A percentile compares a stretch with the other conserved stretches of the same genome.
phyloP scores from a whole-genome alignment of 257 asterid species.

The Dorcoceras hygrometricum region DNA sequence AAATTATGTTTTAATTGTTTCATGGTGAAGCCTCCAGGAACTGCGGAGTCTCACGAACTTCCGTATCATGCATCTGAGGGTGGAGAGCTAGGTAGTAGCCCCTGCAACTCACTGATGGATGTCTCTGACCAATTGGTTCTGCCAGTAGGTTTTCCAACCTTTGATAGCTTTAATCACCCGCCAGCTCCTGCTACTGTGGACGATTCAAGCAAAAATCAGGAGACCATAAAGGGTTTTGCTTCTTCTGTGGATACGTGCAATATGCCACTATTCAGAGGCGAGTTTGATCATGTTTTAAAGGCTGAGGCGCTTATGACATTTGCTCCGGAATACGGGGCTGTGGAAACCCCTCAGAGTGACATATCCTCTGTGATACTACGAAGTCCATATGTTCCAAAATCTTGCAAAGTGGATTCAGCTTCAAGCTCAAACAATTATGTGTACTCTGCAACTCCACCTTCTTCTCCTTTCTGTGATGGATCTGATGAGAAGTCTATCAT shows the following conservation, averaged over 20 bases:
- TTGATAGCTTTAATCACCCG: slow-evolving; percentile 63
- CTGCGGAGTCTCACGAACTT: slow-evolving; percentile 71
- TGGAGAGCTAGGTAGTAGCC: slow-evolving; percentile 76
- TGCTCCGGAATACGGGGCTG: slow-evolving; percentile 95
- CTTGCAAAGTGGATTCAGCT: slow-evolving; percentile 80
- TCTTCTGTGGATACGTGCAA: slow-evolving; percentile 47
- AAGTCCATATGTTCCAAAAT: slow-evolving; percentile 85
- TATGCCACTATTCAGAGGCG: slow-evolving; percentile 50
- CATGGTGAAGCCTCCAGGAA: slow-evolving; percentile 90
- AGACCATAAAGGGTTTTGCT: slow-evolving; percentile 41
- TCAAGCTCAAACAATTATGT: slow-evolving; percentile 81
- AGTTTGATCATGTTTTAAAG: slow-evolving; percentile 86
- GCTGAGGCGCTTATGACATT: slow-evolving; percentile 96
- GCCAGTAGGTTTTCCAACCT: slow-evolving; percentile 61
- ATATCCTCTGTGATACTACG: slow-evolving; percentile 61
- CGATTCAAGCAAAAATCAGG: slow-evolving; percentile 65
- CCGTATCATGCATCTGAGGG: slow-evolving; percentile 61
- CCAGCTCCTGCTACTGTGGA: slow-evolving; percentile 56
- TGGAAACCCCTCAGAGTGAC: slow-evolving; percentile 72
- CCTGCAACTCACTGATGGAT: slow-evolving; percentile 79
- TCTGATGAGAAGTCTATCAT: slow-evolving; percentile 64
- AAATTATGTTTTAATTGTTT: slow-evolving; percentile 29
- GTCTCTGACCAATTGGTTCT: slow-evolving; percentile 76
- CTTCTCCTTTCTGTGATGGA: slow-evolving; percentile 61
- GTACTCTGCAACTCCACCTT: slow-evolving; percentile 92